phyloP scores from a whole-genome alignment of 176 grass and related monocot species.

The Cenchrus fungigraminus region DNA sequence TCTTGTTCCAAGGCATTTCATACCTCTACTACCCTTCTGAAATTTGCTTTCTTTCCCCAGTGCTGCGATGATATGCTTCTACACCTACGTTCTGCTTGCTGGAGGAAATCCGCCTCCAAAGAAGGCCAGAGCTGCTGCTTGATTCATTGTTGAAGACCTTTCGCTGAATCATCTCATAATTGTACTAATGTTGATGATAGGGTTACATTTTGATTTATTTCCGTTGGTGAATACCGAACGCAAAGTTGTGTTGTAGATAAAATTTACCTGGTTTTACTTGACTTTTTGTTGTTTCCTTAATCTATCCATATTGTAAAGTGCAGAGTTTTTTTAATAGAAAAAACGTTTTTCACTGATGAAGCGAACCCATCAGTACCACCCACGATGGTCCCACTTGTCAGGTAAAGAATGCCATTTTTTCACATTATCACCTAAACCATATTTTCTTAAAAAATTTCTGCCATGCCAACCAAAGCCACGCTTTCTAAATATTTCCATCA shows the following conservation, averaged over 20 bases:
- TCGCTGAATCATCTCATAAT: neutral
- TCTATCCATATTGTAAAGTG: neutral
- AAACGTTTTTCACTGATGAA: too few species aligned
- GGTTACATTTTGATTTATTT: neutral
- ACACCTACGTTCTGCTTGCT: constrained; percentile 70
- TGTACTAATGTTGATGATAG: constrained; percentile 35
- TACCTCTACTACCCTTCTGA: neutral
- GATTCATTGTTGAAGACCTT: constrained; percentile 2
- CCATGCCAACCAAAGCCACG: too few species aligned
- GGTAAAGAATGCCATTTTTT: too few species aligned
- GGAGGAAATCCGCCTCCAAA: constrained; percentile 91
- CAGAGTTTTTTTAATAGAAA: too few species aligned
- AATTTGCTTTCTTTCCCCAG: constrained; percentile 41
- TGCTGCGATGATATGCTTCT: constrained; percentile 82
- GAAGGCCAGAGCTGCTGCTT: constrained; percentile 40
- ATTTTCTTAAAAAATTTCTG: too few species aligned
- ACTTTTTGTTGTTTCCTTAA: neutral
- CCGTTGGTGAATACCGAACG: neutral
- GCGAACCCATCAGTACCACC: too few species aligned
- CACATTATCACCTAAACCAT: too few species aligned
- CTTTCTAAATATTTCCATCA: too few species aligned
- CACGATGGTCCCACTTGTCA: too few species aligned
- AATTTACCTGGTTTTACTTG: neutral
- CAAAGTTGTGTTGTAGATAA: constrained; percentile 20
- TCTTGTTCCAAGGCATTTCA: constrained; percentile 11